These are phyloP conservation scores for Ganoderma resinaceum DNA, from an alignment of 1,284 basidiomycete genomes.

Conservation along the genomic window DNA sequence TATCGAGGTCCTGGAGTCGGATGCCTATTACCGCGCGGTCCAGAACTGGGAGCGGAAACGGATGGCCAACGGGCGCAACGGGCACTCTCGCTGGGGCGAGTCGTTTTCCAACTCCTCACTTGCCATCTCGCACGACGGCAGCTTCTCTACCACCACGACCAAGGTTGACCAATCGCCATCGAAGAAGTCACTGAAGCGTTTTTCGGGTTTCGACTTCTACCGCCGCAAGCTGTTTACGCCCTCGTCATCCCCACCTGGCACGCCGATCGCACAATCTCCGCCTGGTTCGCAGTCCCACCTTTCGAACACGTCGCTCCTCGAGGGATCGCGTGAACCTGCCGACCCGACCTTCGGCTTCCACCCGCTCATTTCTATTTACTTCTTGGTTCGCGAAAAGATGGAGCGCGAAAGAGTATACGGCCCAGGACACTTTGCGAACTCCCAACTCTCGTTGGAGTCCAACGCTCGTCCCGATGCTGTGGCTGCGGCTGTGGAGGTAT, in stretches of 20 bases:
- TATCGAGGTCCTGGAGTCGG: conserved; percentile 77
- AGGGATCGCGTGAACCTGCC: conserved; percentile 55
- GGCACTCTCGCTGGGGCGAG: conserved; percentile 53
- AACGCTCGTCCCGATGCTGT: conserved; percentile 33
- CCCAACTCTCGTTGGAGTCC: conserved; percentile 66
- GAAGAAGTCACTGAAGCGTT: conserved; percentile 64
- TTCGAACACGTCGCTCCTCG: conserved; percentile 52
- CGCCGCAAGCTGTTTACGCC: conserved; percentile 88
- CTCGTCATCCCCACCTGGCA: conserved; percentile 62
- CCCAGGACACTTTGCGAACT: conserved; percentile 92
- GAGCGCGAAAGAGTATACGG: conserved; percentile 95
- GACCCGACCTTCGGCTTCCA: conserved; percentile 96
- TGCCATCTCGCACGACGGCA: conserved; percentile 67
- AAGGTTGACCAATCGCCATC: conserved; percentile 52
- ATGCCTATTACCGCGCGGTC: conserved; percentile 79
- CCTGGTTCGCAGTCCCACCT: conserved; percentile 62
- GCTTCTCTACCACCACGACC: conserved; percentile 42
- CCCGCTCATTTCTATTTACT: conserved; percentile 96
- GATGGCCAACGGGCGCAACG: conserved; percentile 48
- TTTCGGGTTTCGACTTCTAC: conserved; percentile 97
- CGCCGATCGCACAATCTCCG: conserved; percentile 54
- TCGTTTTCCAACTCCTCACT: conserved; percentile 70
- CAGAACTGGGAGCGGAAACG: conserved; percentile 82
- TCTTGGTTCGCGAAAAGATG: conserved; percentile 93
- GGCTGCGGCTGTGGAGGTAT: conserved; percentile 32